Base-by-base conservation (phyloP, 2,329 filamentous ascomycete species). In the Lasiodiplodia sp. region DNA sequence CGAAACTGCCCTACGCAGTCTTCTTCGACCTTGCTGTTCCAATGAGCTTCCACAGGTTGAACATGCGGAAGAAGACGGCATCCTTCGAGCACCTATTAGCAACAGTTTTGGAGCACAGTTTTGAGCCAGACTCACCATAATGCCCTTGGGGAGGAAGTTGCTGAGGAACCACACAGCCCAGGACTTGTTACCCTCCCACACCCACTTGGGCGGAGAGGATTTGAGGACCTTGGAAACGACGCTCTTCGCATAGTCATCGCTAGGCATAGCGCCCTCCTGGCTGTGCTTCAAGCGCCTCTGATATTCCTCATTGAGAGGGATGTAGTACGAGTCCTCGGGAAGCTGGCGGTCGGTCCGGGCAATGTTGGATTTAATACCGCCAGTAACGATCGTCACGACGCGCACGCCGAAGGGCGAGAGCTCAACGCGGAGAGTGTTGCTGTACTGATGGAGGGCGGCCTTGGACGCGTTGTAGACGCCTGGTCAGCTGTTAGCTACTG, bases 291-390 rank as follows among this genome's bases (percentile, higher is more conserved):
- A 76, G 11, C 87, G 80, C 56, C 81, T 76, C 68, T 81, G 77
- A 73, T 88, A 89, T 69, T 86, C 83, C 5, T 77, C 78, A 52
- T 83, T 79, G 38, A 89, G 79, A 0, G 86, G 84, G 25, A 82
- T 71, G 73, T 88, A 89, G 25, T 87, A 78, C 0, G 83, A 86
- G 56, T 81, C 80, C 10, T 80, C 76, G 2, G 80, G 78, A 10
- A 90, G 74, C 4, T 77, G 75, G 31, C 86, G 81, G 16, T 86
- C 75, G 5, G 78, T 81, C n/a, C 87, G 82, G 3, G 86, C 84
- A 71, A 90, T 88, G 38, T 86, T 86, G 52, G 83, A 86, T 74
- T 86, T 84, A 38, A 90, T 87, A 11, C 88, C 87, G 11, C 88
- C 88, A 1, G 88, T 89, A 7, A 89, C 78, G 5, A 85, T 75